phyloP scores from a whole-genome alignment of 164 flowering plant species.

The Chimonanthus salicifolius region DNA sequence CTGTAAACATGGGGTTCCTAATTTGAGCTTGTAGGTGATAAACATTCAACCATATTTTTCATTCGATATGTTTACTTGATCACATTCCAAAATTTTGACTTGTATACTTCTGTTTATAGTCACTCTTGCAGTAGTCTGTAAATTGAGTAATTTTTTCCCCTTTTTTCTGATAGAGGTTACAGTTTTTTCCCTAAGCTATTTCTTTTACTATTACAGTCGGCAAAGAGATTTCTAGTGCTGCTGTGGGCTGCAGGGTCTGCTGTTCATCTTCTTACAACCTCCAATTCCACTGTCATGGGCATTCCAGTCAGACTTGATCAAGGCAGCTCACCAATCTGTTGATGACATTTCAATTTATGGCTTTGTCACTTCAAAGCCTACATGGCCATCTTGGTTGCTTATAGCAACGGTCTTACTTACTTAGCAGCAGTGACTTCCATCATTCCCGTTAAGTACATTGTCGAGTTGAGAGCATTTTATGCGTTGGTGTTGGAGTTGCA shows the following conservation, averaged over 20 bases:
- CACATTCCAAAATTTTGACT: no score
- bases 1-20: no score
- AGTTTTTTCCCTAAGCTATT: neutral
- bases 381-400: constrained; percentile 99
- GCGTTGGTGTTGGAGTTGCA: constrained; percentile 81
- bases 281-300: constrained; percentile 80
- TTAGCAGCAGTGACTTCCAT: constrained; percentile 73
- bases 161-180: no score
- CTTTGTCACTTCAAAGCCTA: constrained; percentile 66
- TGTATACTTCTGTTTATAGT: no score
- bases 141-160: no score
- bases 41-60: no score
- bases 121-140: no score
- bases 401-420: constrained; percentile 74
- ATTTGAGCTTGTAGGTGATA: no score
- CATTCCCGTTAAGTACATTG: constrained; percentile 85
- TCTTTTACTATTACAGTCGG: constrained; percentile 49
- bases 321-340: constrained; percentile 70
- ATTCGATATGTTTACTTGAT: no score
- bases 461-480: constrained; percentile 72
- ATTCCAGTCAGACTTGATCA: constrained; percentile 76
- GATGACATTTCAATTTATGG: constrained; percentile 97
- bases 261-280: constrained; percentile 83
- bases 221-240: constrained; percentile 80
- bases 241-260: constrained; percentile 81